Evolutionary conservation across 140 eudicot genomes (phyloP), one percentile per base, ranked within the genome.

Genomic region (Eryngium alpinum): DNA sequence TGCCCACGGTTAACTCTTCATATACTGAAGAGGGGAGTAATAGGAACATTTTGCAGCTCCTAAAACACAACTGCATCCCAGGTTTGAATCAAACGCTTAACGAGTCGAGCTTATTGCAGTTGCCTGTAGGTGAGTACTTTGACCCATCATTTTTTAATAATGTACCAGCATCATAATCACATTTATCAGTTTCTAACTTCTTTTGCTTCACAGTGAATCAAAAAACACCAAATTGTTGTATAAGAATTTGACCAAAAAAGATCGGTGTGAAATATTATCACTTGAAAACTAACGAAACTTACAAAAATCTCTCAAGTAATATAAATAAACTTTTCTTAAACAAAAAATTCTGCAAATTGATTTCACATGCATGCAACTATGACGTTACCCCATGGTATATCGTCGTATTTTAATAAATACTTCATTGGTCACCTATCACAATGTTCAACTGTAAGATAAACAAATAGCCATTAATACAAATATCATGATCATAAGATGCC

Each of bases 61-160:
- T 38, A 52, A 49, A 84, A 59, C 91, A 84, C 67, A 57, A 81
- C 77, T 84, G 60, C 17, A 75, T 34, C 73, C 21, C 76, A 72
- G 70, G 62, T 77, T 75, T 80, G 0, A 82, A 67, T 80, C 86
- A 84, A 33, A 32, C 65, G 53, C 31, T 73, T 25, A 33, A 25
- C 59, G 81, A 38, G 33, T 75, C 53, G 87, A 85, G 73, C 82
- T 77, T 67, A 73, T 76, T 51, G 24, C 87, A 81, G 57, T n/a
- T 79, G 63, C 85, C 81, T 43, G 77, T 34, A 14, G 86, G 94
- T 92, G 65, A 88, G 81, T 81, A 49, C 21, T 43, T 78, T 69
- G 46, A 50, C 12, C 12, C 44, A 18, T 80, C 60, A 49, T 67
- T 33, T n/a, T 33, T 29, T 27, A 21, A 43, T 73, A 73, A 43